Percentiles rank a stretch among this genome's conserved stretches.
These are phyloP conservation scores for Saccharomyces hybrid DNA, from an alignment of 1,139 yeast genomes.

Conservation along the genomic window DNA sequence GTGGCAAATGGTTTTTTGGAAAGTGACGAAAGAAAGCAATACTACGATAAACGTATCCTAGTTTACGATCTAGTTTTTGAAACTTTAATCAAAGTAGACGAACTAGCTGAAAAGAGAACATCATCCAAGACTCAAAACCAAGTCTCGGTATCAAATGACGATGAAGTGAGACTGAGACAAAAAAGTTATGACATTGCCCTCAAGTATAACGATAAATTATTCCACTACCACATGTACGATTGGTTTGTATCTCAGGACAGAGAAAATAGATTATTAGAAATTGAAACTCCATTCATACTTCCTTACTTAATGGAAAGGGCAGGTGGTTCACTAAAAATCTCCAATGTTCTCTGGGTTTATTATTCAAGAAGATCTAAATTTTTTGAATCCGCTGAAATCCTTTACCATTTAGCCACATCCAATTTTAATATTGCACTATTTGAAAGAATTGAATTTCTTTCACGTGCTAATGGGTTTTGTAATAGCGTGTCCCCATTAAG, in stretches of 20 bases:
- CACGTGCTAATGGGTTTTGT: conserved; percentile 91
- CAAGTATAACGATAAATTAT: conserved; percentile 65
- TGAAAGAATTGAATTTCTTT: conserved; percentile 78
- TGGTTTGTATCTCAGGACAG: conserved; percentile 82
- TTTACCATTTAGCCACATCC: conserved; percentile 67
- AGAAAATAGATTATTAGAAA: conserved; percentile 67
- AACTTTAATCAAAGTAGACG: conserved; percentile 64
- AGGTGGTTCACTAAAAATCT: conserved; percentile 57
- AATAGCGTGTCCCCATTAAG: conserved; percentile 77
- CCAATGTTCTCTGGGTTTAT: conserved; percentile 82
- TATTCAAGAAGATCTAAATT: conserved; percentile 77
- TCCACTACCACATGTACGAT: conserved; percentile 86
- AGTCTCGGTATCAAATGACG: conserved; percentile 29
- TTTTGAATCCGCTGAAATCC: conserved; percentile 75
- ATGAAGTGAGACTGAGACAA: conserved; percentile 56
- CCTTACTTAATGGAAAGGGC: conserved; percentile 74
- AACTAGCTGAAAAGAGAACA: conserved; percentile 41
- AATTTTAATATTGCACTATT: conserved; percentile 61
- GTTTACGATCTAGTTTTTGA: conserved; percentile 70
- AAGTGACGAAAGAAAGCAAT: conserved; percentile 41
- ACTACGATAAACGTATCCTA: conserved; percentile 44
- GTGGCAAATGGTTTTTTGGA: conserved; percentile 43
- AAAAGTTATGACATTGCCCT: conserved; percentile 70
- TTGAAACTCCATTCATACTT: conserved; percentile 74
- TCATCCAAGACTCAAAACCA: conserved; percentile 8